A percentile compares a stretch with the other conserved stretches of the same genome.
Evolutionary conservation across 495 filamentous ascomycete species (phyloP).

Genomic region (Gamarada debralockiae): DNA sequence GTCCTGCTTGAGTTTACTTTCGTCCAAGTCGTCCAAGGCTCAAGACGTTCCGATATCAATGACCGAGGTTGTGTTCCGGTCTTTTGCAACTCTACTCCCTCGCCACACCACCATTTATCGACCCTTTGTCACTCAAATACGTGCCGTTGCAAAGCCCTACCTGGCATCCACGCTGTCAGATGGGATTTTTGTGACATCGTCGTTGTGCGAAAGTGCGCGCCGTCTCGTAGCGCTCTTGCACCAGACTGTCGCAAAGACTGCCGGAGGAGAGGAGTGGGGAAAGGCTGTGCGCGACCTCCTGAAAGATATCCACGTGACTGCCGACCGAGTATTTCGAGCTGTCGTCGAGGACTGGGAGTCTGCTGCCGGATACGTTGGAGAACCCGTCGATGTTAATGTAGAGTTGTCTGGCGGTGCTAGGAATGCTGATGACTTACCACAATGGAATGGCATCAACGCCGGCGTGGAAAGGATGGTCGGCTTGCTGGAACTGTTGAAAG

Average conservation of each 20-base stretch:
- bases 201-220: conserved; percentile 49
- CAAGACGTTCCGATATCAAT: conserved; percentile 37
- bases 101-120: conserved; percentile 77
- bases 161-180: conserved; percentile 54
- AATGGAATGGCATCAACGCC: conserved; percentile 67
- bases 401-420: conserved; percentile 40
- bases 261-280: conserved; percentile 67
- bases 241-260: conserved; percentile 71
- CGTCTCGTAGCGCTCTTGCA: conserved; percentile 64
- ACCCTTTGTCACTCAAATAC: conserved; percentile 65
- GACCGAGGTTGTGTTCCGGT: conserved; percentile 57
- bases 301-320: conserved; percentile 57
- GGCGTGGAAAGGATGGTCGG: conserved; percentile 65
- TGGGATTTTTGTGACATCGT: conserved; percentile 37
- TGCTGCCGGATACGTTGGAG: conserved; percentile 33
- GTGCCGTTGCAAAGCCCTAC: conserved; percentile 49
- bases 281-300: conserved; percentile 56
- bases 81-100: conserved; percentile 65
- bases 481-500: conserved; percentile 55
- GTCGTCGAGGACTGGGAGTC: conserved; percentile 77
- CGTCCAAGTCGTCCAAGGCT: conserved; percentile 36
- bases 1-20: conserved; percentile 65
- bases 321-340: conserved; percentile 70
- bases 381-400: conserved; percentile 30
- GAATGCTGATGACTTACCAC: conserved; percentile 46